Percentiles rank a stretch among this genome's conserved stretches.
phyloP scores from a whole-genome alignment of 2,329 filamentous ascomycete species.

The Venturia oleaginea region DNA sequence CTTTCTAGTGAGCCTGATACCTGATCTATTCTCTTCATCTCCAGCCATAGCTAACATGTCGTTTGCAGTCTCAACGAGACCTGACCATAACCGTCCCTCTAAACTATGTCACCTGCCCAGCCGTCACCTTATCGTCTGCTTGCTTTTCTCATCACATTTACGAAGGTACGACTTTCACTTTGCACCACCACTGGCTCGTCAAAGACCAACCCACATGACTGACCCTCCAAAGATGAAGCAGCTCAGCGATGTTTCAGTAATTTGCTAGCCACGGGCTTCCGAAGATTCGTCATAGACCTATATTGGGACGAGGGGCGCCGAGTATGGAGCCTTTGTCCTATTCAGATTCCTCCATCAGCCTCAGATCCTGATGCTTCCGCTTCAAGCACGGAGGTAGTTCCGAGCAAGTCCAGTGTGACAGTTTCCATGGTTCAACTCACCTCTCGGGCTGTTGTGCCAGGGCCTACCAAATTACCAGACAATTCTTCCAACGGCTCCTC shows the following conservation, averaged over 20 bases:
- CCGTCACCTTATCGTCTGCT: constrained; percentile 46
- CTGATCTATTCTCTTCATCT: neutral
- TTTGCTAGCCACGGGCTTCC: constrained; percentile 50
- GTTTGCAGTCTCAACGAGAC: constrained; percentile 51
- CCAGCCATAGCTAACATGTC: neutral
- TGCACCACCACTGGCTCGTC: neutral
- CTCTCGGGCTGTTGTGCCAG: neutral
- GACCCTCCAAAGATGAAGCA: constrained; percentile 36
- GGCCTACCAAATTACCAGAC: neutral
- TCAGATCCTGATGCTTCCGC: neutral
- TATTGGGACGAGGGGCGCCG: constrained; percentile 51
- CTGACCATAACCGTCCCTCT: constrained; percentile 50
- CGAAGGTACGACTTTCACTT: neutral
- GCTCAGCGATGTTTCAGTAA: constrained; percentile 52
- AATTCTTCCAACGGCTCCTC: neutral
- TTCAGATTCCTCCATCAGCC: constrained; percentile 18
- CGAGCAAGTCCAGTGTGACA: constrained; percentile 1
- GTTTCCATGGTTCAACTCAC: constrained; percentile 10
- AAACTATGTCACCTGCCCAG: constrained; percentile 51
- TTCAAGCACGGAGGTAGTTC: neutral
- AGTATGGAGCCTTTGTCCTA: constrained; percentile 54
- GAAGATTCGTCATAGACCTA: constrained; percentile 49
- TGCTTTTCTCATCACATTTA: constrained; percentile 49
- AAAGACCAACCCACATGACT: neutral
- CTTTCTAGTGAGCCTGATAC: constrained; percentile 21